A percentile compares a stretch with the other conserved stretches of the same genome.
phyloP scores from a whole-genome alignment of 345 rosid species.

The thale cress (Arabidopsis thaliana) region DNA sequence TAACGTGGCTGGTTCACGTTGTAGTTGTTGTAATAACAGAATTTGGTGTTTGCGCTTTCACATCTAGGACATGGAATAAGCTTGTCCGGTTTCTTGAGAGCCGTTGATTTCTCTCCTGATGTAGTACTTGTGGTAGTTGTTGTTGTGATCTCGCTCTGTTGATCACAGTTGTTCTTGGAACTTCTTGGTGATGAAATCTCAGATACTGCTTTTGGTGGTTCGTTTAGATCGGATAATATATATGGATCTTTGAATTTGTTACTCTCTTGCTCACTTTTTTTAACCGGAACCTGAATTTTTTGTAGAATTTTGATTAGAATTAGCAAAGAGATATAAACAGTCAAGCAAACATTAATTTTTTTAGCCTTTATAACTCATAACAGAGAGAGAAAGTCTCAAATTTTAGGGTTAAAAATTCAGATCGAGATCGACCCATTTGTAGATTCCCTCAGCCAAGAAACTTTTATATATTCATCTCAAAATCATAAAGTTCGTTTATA shows the following conservation, averaged over 20 bases:
- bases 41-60: conserved; percentile 79
- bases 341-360: too few relatives aligned
- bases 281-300: conserved; percentile 1
- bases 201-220: conserved; percentile 44
- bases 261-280: conserved; percentile 4
- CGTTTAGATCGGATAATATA: conserved; percentile 40
- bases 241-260: conserved; percentile 32
- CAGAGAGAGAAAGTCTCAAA: background rate
- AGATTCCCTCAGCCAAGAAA: conserved; percentile 17
- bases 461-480: background rate
- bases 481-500: conserved; percentile 20
- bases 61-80: conserved; percentile 81
- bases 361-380: background rate
- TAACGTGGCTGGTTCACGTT: conserved; percentile 90
- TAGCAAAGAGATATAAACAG: background rate
- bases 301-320: background rate
- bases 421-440: conserved; percentile 24
- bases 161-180: conserved; percentile 47
- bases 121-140: conserved; percentile 49
- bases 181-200: conserved; percentile 49
- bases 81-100: conserved; percentile 70
- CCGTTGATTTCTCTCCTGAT: conserved; percentile 45
- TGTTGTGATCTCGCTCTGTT: conserved; percentile 51
- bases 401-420: background rate
- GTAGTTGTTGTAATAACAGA: conserved; percentile 91